phyloP scores from a whole-genome alignment of 345 rosid genomes.

The Eucalyptus globulus region DNA sequence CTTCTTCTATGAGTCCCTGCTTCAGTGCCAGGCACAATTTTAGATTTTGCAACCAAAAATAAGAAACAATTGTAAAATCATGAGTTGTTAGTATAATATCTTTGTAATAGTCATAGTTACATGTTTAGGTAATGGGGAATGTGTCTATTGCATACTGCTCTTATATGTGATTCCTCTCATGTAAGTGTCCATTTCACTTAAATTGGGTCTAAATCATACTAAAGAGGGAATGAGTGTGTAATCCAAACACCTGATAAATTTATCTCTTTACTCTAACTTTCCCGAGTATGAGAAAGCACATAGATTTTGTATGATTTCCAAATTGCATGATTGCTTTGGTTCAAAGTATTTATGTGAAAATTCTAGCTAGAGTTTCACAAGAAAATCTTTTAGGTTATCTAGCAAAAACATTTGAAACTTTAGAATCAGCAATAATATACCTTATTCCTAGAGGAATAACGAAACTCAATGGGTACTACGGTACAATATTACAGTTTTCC shows the following conservation, averaged over 20 bases:
- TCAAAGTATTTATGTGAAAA: not conserved
- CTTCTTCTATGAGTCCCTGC: not conserved
- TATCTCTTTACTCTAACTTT: not conserved
- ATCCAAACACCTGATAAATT: not conserved
- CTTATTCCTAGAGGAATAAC: too few species aligned
- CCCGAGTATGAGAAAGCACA: rapidly evolving
- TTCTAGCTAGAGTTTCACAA: not conserved
- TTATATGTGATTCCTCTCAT: not conserved
- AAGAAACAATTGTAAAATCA: not conserved
- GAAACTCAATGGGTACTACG: not conserved
- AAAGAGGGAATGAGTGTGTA: not conserved
- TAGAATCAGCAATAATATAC: not conserved
- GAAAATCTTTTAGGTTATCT: not conserved
- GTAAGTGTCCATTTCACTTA: not conserved
- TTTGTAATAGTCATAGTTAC: not conserved
- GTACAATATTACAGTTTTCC: not conserved
- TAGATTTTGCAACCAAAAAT: not conserved
- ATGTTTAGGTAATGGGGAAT: not conserved
- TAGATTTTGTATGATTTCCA: not conserved
- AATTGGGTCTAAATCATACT: not conserved
- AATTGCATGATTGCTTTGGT: not conserved
- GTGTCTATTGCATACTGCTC: not conserved
- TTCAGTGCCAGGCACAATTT: not conserved
- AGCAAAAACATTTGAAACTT: not conserved
- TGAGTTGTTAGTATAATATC: not conserved